Conservation (phyloP, 441 rosid genomes). For the Francoa sonchifolia region DNA sequence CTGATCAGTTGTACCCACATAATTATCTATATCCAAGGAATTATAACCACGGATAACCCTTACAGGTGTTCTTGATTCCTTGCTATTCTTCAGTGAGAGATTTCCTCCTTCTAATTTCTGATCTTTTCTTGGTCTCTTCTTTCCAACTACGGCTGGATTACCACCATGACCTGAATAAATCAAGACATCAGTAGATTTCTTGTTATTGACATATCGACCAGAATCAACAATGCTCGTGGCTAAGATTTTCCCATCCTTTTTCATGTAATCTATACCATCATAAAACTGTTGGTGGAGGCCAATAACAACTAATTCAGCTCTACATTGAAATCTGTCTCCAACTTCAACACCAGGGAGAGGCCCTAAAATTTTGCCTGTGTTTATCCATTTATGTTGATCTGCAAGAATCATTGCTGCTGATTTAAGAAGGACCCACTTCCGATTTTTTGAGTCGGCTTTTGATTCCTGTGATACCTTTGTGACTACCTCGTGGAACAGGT, state of each 20-base stretch:
- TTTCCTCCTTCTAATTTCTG: slow-evolving; percentile 28
- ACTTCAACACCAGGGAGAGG: slow-evolving; percentile 14
- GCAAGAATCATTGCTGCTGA: not conserved
- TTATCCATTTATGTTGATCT: slow-evolving; percentile 6
- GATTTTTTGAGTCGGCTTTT: too few relatives aligned
- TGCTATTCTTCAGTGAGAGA: slow-evolving; percentile 28
- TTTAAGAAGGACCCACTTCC: too few relatives aligned
- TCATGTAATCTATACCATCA: slow-evolving; percentile 13
- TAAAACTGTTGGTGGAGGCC: slow-evolving; percentile 16
- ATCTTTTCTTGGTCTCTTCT: slow-evolving; percentile 3
- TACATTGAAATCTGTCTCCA: slow-evolving; percentile 17
- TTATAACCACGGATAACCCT: slow-evolving; percentile 16
- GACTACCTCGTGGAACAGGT: too few relatives aligned
- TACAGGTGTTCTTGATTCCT: slow-evolving; percentile 12
- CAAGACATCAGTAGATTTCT: not conserved
- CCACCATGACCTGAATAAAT: slow-evolving; percentile 21
- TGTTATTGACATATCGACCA: slow-evolving; percentile 11
- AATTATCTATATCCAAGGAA: too few relatives aligned
- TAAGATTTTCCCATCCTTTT: not conserved
- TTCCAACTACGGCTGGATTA: slow-evolving; percentile 4
- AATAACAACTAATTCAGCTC: slow-evolving; percentile 11
- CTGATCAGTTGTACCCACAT: too few relatives aligned
- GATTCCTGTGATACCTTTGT: too few relatives aligned
- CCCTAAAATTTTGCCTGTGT: slow-evolving; percentile 8
- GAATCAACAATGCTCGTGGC: slow-evolving; percentile 19